Evolutionary conservation across 345 rosid genomes (phyloP), one percentile per base, ranked within the genome.

Genomic region (Clausena lansium): DNA sequence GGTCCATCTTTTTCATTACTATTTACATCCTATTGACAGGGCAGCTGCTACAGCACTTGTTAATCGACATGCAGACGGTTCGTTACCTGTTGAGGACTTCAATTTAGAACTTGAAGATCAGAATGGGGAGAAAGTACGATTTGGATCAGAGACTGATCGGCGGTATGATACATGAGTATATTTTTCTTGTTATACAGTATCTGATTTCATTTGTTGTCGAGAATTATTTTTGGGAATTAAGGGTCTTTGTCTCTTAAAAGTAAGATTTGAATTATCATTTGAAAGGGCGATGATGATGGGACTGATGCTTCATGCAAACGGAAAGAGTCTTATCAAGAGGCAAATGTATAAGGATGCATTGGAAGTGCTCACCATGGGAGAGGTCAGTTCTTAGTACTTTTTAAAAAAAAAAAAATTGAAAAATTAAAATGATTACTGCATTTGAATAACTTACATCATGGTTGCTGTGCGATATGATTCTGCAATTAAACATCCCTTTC

Each of bases 281-380:
- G 67, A 79, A 83, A 93, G 99, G 83, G 95, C 97, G 9, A 86
- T 89, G 70, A 92, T 93, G 98, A 93, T 89, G 93, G 99, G 97
- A 67, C 86, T 96, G 85, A 91, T 93, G 94, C 91, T 96, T 76
- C 97, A 96, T 73, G 83, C 93, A 24, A 92, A 87, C 79, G 98
- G 86, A 25, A 95, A 95, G 83, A 86, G 84, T 41, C 79, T 93
- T 54, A 87, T 96, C 10, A 85, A 64, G 78, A 89, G 59, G 77
- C 84, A 86, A 58, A 84, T 83, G 92, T 92, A 84, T 78, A 77
- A 84, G 67, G 98, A 96, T 84, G 99, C 98, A 33, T 25, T 93
- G 47, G 97, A 96, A 87, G 95, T 92, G 75, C 98, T 96, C 63
- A 84, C 86, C 54, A 96, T 91, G 98, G 97, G 94, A 41, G 97